Conservation (phyloP, 164 flowering plant genomes). For the Dillenia turbinata region DNA sequence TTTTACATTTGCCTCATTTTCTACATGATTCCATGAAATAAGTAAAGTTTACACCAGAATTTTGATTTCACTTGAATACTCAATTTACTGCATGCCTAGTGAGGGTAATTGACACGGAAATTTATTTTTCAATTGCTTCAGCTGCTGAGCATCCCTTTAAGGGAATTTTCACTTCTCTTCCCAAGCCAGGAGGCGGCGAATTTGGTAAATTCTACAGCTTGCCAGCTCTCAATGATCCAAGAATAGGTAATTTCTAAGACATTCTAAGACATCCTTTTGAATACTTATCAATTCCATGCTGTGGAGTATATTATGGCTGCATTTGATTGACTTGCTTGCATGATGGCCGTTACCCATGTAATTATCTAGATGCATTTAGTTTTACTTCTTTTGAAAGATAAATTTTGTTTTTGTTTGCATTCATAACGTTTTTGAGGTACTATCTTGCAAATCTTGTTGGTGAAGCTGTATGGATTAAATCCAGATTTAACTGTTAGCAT, state of each 20-base stretch:
- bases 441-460: too few species aligned
- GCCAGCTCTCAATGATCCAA: constrained; percentile 81
- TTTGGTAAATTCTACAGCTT: constrained; percentile 85
- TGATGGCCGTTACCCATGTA: too few species aligned
- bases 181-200: constrained; percentile 90
- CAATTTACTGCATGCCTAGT: not conserved
- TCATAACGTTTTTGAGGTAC: too few species aligned
- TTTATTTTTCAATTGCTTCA: constrained; percentile 23
- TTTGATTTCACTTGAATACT: not conserved
- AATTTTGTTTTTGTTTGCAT: too few species aligned
- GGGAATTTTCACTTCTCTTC: constrained; percentile 67
- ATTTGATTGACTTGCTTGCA: too few species aligned
- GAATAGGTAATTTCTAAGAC: constrained; percentile 50
- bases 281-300: too few species aligned
- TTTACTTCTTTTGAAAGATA: too few species aligned
- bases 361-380: too few species aligned
- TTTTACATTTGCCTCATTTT: not conserved
- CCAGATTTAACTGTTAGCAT: too few species aligned
- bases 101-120: not conserved
- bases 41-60: not conserved
- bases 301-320: too few species aligned
- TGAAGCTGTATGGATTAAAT: too few species aligned
- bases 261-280: not conserved
- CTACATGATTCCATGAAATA: not conserved
- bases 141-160: constrained; percentile 76